These are phyloP conservation scores for Metschnikowia hibisci DNA, from an alignment of 805 yeast species.

Conservation along the genomic window DNA sequence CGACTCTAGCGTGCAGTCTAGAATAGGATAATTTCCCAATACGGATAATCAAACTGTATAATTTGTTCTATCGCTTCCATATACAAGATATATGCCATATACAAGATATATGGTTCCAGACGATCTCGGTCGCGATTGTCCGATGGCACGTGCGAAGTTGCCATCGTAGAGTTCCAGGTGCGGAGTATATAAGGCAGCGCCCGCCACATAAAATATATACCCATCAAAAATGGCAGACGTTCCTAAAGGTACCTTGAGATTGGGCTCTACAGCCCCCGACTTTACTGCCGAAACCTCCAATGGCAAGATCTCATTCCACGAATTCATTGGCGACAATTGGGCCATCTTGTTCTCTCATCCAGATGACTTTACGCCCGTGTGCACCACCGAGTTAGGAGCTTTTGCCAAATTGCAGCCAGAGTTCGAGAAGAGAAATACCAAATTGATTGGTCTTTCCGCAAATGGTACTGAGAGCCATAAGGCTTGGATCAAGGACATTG, in stretches of 20 bases:
- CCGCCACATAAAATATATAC: too few species aligned
- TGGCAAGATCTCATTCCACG: conserved; percentile 84
- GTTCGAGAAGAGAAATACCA: conserved; percentile 78
- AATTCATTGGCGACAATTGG: conserved; percentile 84
- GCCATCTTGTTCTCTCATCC: conserved; percentile 89
- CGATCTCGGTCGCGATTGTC: not conserved
- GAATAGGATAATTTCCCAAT: too few species aligned
- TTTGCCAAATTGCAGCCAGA: conserved; percentile 87
- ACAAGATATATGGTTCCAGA: too few species aligned
- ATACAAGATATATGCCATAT: too few species aligned
- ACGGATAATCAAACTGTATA: too few species aligned
- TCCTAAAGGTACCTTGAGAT: conserved; percentile 44
- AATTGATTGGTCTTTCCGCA: conserved; percentile 87
- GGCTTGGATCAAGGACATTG: conserved; percentile 88
- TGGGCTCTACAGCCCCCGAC: conserved; percentile 84
- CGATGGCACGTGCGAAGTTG: conserved; percentile 23
- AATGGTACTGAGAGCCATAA: conserved; percentile 76
- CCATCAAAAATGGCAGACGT: conserved; percentile 9
- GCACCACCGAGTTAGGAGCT: conserved; percentile 95
- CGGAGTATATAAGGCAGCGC: not conserved
- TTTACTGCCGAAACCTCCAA: conserved; percentile 78
- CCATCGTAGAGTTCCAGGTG: conserved; percentile 8
- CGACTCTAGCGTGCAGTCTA: too few species aligned
- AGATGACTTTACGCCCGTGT: conserved; percentile 94
- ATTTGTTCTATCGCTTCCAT: too few species aligned